Percentiles rank a stretch among this genome's conserved stretches.
These are phyloP conservation scores for Casaregolazyma lundiana DNA, from an alignment of 1,139 yeast genomes.

Conservation along the genomic window DNA sequence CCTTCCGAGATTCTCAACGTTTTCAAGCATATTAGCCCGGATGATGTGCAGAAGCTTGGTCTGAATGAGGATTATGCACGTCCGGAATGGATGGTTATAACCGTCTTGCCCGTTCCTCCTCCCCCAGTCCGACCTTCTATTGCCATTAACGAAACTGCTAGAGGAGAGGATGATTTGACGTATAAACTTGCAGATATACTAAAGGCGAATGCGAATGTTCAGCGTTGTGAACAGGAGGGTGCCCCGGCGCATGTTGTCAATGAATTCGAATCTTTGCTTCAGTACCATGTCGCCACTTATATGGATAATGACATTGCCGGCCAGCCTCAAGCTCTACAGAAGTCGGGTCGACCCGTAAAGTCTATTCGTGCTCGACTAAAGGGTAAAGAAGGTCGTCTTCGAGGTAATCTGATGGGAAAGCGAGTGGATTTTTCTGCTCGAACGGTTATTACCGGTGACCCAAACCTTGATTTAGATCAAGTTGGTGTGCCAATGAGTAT, in stretches of 20 bases:
- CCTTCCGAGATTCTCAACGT: slow-evolving; percentile 89
- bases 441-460: slow-evolving; percentile 99
- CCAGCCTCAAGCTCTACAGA: slow-evolving; percentile 97
- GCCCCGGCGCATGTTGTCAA: slow-evolving; percentile 97
- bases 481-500: slow-evolving; percentile 98
- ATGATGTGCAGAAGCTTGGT: slow-evolving; percentile 79
- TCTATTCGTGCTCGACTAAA: slow-evolving; percentile 97
- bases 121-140: slow-evolving; percentile 99
- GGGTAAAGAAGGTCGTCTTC: slow-evolving; percentile 98
- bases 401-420: slow-evolving; percentile 99
- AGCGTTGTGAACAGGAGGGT: slow-evolving; percentile 94
- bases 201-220: slow-evolving; percentile 94
- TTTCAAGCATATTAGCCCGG: slow-evolving; percentile 82
- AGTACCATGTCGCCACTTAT: slow-evolving; percentile 98
- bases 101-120: slow-evolving; percentile 99
- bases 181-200: slow-evolving; percentile 94
- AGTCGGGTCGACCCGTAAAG: slow-evolving; percentile 97
- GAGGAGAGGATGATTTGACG: slow-evolving; percentile 99
- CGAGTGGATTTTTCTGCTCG: slow-evolving; percentile 99
- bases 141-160: slow-evolving; percentile 96
- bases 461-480: slow-evolving; percentile 93
- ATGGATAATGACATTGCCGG: slow-evolving; percentile 99
- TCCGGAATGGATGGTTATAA: slow-evolving; percentile 97
- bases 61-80: slow-evolving; percentile 94
- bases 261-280: slow-evolving; percentile 92